These are phyloP conservation scores for Cryptosporidium xiaoi DNA, from an alignment of 169 alveolate genomes.

Conservation along the genomic window DNA sequence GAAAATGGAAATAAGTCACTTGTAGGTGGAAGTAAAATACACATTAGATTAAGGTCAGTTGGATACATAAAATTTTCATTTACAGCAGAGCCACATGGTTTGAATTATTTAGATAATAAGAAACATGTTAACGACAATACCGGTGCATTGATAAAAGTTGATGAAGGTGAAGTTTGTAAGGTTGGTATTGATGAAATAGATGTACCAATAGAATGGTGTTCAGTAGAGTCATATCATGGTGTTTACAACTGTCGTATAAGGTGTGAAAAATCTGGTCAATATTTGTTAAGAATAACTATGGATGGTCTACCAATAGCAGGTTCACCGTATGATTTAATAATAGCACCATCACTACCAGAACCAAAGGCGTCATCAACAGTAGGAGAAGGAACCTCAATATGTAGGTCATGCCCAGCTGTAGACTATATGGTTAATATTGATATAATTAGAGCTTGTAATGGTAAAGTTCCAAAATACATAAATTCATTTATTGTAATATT, in stretches of 20 bases:
- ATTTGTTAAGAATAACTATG: constrained; percentile 71
- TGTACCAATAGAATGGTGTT: constrained; percentile 71
- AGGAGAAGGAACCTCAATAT: constrained; percentile 75
- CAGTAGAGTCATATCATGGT: constrained; percentile 56
- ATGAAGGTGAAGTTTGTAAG: constrained; percentile 28
- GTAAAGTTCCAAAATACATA: constrained; percentile 45
- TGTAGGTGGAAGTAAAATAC: constrained; percentile 38
- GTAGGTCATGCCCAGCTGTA: constrained; percentile 78
- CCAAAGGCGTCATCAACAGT: constrained; percentile 76
- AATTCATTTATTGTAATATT: constrained; percentile 68
- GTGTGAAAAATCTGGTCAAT: constrained; percentile 74
- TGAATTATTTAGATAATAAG: constrained; percentile 6
- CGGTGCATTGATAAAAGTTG: constrained; percentile 46
- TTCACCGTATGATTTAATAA: constrained; percentile 77
- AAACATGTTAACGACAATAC: not conserved
- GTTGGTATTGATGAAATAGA: constrained; percentile 59
- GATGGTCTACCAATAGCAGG: constrained; percentile 81
- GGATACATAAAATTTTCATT: constrained; percentile 51
- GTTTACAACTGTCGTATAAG: constrained; percentile 56
- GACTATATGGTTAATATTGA: constrained; percentile 43
- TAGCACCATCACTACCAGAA: constrained; percentile 73
- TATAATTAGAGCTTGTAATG: constrained; percentile 48
- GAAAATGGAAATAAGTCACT: constrained; percentile 52
- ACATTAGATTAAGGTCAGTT: constrained; percentile 61
- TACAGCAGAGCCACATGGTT: constrained; percentile 72